Evolutionary conservation across 148 eudicot species (phyloP).

Genomic region (Linanthus parryae): DNA sequence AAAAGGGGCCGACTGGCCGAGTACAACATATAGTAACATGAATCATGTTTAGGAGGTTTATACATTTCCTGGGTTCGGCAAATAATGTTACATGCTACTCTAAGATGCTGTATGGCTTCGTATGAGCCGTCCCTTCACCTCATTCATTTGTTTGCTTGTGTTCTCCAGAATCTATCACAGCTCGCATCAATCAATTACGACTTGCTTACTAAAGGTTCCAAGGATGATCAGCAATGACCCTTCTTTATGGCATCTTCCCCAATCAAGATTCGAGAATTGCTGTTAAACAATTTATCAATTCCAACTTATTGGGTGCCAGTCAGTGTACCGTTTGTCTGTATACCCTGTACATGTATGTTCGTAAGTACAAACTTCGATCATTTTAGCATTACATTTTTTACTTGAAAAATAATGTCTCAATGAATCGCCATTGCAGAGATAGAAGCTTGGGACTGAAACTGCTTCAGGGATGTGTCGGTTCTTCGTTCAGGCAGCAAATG

Average conservation of each 20-base stretch:
- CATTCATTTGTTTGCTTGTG: not conserved
- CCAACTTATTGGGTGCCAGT: not conserved
- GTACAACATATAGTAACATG: no score
- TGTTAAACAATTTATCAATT: conserved; percentile 3
- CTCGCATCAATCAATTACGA: conserved; percentile 88
- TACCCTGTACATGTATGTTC: conserved; percentile 54
- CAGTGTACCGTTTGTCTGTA: conserved; percentile 23
- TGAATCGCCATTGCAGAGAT: not conserved
- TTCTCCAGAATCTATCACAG: conserved; percentile 86
- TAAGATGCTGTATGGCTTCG: no score
- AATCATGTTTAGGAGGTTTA: no score
- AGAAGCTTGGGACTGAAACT: conserved; percentile 6
- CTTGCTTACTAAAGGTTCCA: conserved; percentile 81
- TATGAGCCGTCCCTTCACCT: no score
- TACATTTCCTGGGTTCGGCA: no score
- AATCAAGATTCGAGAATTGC: conserved; percentile 4
- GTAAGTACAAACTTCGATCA: not conserved
- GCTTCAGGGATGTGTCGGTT: not conserved
- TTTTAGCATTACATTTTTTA: no score
- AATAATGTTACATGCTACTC: no score
- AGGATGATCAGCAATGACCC: conserved; percentile 64
- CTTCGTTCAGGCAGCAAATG: not conserved
- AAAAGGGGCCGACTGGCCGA: no score
- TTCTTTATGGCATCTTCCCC: conserved; percentile 13
- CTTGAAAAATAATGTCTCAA: no score